Conservation (phyloP, 225 moss, liverwort and hornwort species). For the Marchantia polymorpha region DNA sequence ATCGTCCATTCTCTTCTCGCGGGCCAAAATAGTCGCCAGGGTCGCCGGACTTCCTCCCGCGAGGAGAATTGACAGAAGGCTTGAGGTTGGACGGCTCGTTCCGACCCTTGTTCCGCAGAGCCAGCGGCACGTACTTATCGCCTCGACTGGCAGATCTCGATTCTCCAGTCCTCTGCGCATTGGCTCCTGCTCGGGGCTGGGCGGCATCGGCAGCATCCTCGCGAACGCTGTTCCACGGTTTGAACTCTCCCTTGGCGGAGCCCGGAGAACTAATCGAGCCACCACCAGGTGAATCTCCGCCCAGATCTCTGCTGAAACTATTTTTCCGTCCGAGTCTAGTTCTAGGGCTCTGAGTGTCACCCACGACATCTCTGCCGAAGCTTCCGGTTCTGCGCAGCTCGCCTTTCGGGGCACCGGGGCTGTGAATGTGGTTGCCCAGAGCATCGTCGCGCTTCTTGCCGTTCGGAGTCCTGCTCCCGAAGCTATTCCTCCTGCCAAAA, state of each 20-base stretch:
- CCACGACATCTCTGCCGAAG: constrained; percentile 19
- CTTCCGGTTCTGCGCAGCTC: constrained; percentile 19
- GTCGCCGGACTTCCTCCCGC: background rate
- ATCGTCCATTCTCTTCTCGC: constrained; percentile 2
- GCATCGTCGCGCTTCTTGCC: constrained; percentile 18
- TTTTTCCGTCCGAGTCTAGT: constrained; percentile 21
- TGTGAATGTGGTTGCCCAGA: background rate
- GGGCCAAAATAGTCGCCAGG: background rate
- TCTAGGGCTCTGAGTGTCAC: constrained; percentile 11
- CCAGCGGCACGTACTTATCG: constrained; percentile 3
- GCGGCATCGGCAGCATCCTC: constrained; percentile 31
- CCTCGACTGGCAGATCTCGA: constrained; percentile 6
- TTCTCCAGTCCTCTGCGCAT: constrained; percentile 2
- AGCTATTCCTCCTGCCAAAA: constrained; percentile 24
- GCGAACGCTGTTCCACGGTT: constrained; percentile 24
- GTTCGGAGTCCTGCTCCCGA: constrained; percentile 12
- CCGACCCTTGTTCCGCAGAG: constrained; percentile 3
- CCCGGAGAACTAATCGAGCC: constrained; percentile 15
- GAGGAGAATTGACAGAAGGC: constrained; percentile 1
- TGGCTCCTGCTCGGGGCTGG: constrained; percentile 22
- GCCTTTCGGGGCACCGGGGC: background rate
- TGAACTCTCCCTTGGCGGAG: constrained; percentile 17
- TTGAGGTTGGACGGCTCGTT: constrained; percentile 14
- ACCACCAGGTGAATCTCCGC: background rate
- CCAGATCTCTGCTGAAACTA: constrained; percentile 23